Percentiles rank a stretch among this genome's conserved stretches.
These are phyloP conservation scores for Neoconidiobolus thromboides DNA, from an alignment of 371 early-diverging fungal species.

Conservation along the genomic window DNA sequence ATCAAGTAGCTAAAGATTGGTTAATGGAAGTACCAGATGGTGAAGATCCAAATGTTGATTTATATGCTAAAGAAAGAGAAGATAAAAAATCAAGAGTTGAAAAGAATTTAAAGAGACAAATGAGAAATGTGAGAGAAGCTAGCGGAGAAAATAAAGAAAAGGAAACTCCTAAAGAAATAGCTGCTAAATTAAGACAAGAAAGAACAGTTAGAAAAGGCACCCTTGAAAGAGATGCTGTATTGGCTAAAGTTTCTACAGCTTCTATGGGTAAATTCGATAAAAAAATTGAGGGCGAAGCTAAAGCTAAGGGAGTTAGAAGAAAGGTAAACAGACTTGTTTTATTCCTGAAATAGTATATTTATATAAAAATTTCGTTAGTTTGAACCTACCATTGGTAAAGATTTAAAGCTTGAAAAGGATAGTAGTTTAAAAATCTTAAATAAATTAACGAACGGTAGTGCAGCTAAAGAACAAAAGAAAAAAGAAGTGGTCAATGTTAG, in stretches of 20 bases:
- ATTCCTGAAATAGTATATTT: neutral
- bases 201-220: constrained; percentile 38
- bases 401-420: neutral
- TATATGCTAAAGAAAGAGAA: constrained; percentile 45
- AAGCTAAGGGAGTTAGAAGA: constrained; percentile 57
- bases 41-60: constrained; percentile 69
- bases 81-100: constrained; percentile 75
- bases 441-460: neutral
- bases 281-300: constrained; percentile 51
- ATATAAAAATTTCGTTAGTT: neutral
- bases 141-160: constrained; percentile 25
- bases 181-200: constrained; percentile 21
- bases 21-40: constrained; percentile 70
- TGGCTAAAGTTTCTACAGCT: constrained; percentile 64
- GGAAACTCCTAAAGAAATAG: constrained; percentile 18
- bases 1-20: constrained; percentile 67
- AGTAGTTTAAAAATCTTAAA: neutral
- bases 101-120: constrained; percentile 67
- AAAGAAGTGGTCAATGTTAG: neutral
- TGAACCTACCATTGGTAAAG: constrained; percentile 1
- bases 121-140: constrained; percentile 66
- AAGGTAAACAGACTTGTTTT: constrained; percentile 18
- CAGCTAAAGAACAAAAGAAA: neutral
- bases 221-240: constrained; percentile 37
- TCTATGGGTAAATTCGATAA: constrained; percentile 78